phyloP scores from a whole-genome alignment of 257 asterid genomes.

The Verbena officinalis region DNA sequence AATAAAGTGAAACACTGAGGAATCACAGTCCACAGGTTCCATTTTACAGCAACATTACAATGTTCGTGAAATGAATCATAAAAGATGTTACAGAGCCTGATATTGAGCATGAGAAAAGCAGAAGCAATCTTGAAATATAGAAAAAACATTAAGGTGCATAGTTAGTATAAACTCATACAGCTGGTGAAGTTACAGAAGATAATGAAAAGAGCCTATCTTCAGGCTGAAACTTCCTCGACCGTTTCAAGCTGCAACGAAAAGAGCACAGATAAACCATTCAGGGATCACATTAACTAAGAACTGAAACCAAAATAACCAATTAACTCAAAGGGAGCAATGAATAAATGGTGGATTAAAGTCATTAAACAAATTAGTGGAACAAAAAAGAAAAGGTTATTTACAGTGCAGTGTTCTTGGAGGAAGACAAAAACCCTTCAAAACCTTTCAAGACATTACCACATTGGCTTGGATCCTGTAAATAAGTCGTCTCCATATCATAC shows the following conservation, averaged over 20 bases:
- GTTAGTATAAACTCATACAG: constrained; percentile 56
- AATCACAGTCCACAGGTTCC: not conserved
- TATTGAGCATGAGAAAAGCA: not conserved
- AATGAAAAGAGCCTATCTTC: constrained; percentile 97
- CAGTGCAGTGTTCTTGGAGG: constrained; percentile 95
- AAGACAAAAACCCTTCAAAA: constrained; percentile 94
- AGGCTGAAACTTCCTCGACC: constrained; percentile 94
- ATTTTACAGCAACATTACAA: constrained; percentile 1
- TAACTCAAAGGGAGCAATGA: not conserved
- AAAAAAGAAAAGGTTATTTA: constrained; percentile 28
- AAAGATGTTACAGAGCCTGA: not conserved
- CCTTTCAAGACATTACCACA: constrained; percentile 99
- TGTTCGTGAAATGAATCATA: not conserved
- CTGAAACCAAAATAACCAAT: not conserved
- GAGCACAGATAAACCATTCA: constrained; percentile 24
- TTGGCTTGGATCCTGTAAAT: constrained; percentile 98
- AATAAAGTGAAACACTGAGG: not conserved
- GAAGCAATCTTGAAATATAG: not conserved
- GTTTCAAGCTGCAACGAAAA: constrained; percentile 69
- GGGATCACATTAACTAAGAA: constrained; percentile 5
- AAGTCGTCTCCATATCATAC: constrained; percentile 95
- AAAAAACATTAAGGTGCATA: constrained; percentile 7
- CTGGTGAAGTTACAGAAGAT: constrained; percentile 93
- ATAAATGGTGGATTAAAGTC: not conserved
- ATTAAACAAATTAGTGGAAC: not conserved